Evolutionary conservation across 148 eudicot species (phyloP), one percentile per base, ranked within the genome.

Genomic region (Camellia granthamiana): DNA sequence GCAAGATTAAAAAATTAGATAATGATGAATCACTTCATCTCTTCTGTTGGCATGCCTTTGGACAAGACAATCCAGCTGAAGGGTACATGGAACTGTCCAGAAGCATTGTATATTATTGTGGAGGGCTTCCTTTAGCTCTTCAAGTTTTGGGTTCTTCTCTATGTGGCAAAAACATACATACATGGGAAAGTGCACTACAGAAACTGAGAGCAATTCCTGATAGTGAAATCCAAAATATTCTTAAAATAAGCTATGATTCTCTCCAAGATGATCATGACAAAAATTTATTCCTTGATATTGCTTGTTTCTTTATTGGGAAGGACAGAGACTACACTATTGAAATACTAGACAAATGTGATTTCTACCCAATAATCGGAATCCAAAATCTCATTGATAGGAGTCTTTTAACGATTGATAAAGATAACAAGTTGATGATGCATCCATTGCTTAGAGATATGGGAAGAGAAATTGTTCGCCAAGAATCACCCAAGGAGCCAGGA

Each of bases 11-110:
- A 61, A 43, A 72, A 54, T 16, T 72, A 7, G 16, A 52, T 52
- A 18, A 72, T 5, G 11, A 10, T n/a, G 76, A 72, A 54, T 78
- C 85, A 19, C 19, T 83, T 11, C 41, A 72, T 42, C 75, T 83
- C 30, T 83, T 83, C 38, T 43, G 82, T 75, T 79, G 64, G 73
- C 82, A 83, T 69, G 85, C 85, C 74, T 83, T 83, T 75, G 49
- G 54, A 58, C 74, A 83, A 55, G 69, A 74, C 7, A 7, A 18
- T 15, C 85, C 85, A 2, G 1, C 6, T 13, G 68, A 83, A 79
- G 49, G 43, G 41, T 79, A 74, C 55, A 19, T 67, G 51, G 75
- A 83, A 13, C 69, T 43, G 5, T 44, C 79, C 12, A 18, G n/a
- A 44, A 78, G 59, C 18, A 41, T 74, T 6, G 41, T 79, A 41